Percentiles rank a stretch among this genome's conserved stretches.
These are phyloP conservation scores for Yamadazyma songkhlaensis DNA, from an alignment of 1,139 yeast genomes.

Conservation along the genomic window DNA sequence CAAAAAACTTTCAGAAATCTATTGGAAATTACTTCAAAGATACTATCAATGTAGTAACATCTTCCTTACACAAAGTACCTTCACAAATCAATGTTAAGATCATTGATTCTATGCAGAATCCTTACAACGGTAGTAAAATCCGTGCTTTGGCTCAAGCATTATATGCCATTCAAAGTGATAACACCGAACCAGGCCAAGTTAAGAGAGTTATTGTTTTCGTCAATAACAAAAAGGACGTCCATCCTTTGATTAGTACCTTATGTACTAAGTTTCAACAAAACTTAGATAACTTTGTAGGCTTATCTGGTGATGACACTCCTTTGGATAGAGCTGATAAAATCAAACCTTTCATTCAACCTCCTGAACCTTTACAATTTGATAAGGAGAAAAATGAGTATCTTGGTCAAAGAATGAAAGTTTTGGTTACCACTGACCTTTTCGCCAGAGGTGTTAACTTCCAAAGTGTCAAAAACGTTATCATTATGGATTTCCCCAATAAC, in stretches of 20 bases:
- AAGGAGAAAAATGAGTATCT: slow-evolving; percentile 17
- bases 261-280: slow-evolving; percentile 52
- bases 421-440: slow-evolving; percentile 86
- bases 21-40: slow-evolving; percentile 63
- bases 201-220: slow-evolving; percentile 88
- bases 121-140: slow-evolving; percentile 79
- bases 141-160: slow-evolving; percentile 86
- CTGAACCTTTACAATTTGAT: slow-evolving; percentile 35
- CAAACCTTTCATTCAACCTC: slow-evolving; percentile 61
- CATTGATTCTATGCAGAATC: slow-evolving; percentile 70
- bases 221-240: slow-evolving; percentile 67
- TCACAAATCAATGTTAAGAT: slow-evolving; percentile 67
- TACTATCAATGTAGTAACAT: slow-evolving; percentile 64
- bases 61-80: slow-evolving; percentile 81
- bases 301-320: slow-evolving; percentile 63
- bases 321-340: slow-evolving; percentile 58
- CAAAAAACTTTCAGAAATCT: slow-evolving; percentile 68
- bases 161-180: slow-evolving; percentile 81
- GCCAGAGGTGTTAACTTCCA: slow-evolving; percentile 90
- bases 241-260: slow-evolving; percentile 54
- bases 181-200: slow-evolving; percentile 71
- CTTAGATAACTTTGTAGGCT: slow-evolving; percentile 46
- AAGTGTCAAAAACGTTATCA: slow-evolving; percentile 75
- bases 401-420: slow-evolving; percentile 48
- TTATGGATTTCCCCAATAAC: slow-evolving; percentile 82